phyloP scores from a whole-genome alignment of 1,284 basidiomycete species.

The Microbotryum saponariae region DNA sequence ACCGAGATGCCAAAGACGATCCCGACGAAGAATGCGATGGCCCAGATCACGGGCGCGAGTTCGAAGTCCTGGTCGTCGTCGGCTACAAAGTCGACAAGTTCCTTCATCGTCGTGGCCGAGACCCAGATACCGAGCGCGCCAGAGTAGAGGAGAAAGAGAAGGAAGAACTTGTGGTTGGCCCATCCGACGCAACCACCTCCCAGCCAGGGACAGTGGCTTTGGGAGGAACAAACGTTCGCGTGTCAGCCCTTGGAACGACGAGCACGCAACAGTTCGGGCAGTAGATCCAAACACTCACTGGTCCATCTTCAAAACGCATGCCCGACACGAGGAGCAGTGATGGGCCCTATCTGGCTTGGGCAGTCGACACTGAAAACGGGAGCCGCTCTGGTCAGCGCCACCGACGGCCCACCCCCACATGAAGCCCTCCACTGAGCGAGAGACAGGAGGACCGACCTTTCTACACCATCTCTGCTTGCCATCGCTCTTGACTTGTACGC shows the following conservation, averaged over 20 bases:
- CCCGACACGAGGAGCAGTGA: slow-evolving; percentile 36
- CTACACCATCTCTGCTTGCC: slow-evolving; percentile 16
- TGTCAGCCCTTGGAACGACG: no score
- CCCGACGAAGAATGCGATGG: slow-evolving; percentile 38
- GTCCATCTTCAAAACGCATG: slow-evolving; percentile 37
- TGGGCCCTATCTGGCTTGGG: slow-evolving; percentile 38
- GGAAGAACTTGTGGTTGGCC: slow-evolving; percentile 42
- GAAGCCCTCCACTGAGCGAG: background rate
- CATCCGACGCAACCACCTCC: slow-evolving; percentile 38
- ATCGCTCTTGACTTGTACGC: slow-evolving; percentile 16
- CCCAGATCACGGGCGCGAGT: slow-evolving; percentile 40
- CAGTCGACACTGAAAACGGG: slow-evolving; percentile 28
- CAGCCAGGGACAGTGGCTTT: slow-evolving; percentile 38
- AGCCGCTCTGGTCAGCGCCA: background rate
- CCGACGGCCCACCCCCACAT: background rate
- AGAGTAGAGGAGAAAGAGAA: slow-evolving; percentile 40
- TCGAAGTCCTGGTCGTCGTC: slow-evolving; percentile 33
- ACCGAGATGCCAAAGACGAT: slow-evolving; percentile 33
- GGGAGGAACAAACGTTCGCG: background rate
- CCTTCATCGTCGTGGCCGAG: slow-evolving; percentile 31
- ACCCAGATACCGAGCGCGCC: slow-evolving; percentile 36
- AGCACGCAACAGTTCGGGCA: no score
- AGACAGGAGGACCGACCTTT: slow-evolving; percentile 2
- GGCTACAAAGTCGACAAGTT: slow-evolving; percentile 27
- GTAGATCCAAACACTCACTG: slow-evolving; percentile 9